Conservation (phyloP, 805 yeast species). For the Maudiozyma serrabonitensis region DNA sequence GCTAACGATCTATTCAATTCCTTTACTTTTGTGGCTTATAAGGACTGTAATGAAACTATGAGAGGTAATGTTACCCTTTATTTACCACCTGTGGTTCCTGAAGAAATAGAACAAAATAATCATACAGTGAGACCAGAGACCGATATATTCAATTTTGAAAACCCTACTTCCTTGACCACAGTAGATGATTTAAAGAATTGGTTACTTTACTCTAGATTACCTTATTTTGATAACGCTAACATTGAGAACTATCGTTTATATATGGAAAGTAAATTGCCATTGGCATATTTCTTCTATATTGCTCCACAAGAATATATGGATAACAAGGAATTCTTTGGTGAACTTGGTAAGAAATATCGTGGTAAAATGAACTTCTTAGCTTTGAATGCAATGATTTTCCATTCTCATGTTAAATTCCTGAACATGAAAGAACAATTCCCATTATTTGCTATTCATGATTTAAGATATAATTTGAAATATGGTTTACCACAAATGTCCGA, state of each 20-base stretch:
- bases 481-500: conserved; percentile 52
- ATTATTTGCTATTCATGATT: conserved; percentile 78
- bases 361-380: conserved; percentile 83
- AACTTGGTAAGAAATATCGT: conserved; percentile 64
- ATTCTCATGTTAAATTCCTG: conserved; percentile 78
- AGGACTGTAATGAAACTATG: conserved; percentile 8
- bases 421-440: conserved; percentile 84
- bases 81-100: conserved; percentile 1
- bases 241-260: conserved; percentile 70
- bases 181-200: conserved; percentile 15
- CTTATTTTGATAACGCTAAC: conserved; percentile 79
- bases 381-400: conserved; percentile 69
- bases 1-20: conserved; percentile 61
- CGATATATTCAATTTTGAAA: neutral
- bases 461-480: conserved; percentile 58
- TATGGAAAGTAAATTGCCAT: conserved; percentile 62
- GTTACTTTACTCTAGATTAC: conserved; percentile 52
- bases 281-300: conserved; percentile 80
- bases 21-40: conserved; percentile 44
- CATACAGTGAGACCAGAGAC: neutral
- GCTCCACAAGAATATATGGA: conserved; percentile 54
- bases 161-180: conserved; percentile 7
- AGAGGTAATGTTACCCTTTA: conserved; percentile 4
- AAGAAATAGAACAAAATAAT: neutral
- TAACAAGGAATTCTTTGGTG: conserved; percentile 41